Base-by-base conservation (phyloP, 2,329 filamentous ascomycete species). In the Aspergillus versicolor region DNA sequence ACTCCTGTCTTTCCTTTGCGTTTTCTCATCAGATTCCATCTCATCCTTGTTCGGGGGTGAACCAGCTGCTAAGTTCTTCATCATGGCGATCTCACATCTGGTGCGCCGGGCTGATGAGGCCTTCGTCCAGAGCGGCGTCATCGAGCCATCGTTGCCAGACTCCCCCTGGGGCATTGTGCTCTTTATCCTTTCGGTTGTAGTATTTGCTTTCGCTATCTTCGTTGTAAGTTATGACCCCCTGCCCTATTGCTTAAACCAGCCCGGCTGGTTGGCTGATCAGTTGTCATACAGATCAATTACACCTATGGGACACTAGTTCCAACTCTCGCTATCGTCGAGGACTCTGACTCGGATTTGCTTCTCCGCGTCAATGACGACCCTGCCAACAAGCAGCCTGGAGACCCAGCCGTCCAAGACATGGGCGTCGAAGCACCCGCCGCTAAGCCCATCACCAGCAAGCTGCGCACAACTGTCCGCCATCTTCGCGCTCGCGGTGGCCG, bases 401-500 rank as follows among this genome's bases (percentile, higher is more conserved):
- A 80, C 51, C 79, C 79, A 38, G 68, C 72, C n/a, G 42, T 30
- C 5, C 19, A n/a, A 6, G 71, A 82, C 47, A 59, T 69, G 43
- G 71, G 72, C 63, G 52, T 54, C 19, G 75, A 71, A 64, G 74
- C 82, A 56, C 73, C 81, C 61, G 76, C 77, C 60, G 76, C 81
- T 63, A 79, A 81, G 70, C 85, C 84, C 54, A 81, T 89, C 67
- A 90, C 87, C 37, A 78, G 81, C 53, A 83, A 77, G 62, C 82
- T 89, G 67, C 79, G 81, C 58, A 77, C 76, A 9, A 84, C 86
- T 3, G 72, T 88, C 59, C 75, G 73, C 51, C 86, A 88, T 59
- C 81, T 97, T 44, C 79, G 80, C 62, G 77, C 83, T 46, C 77
- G 84, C 62, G 86, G 82, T 59, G 90, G 91, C 61, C 82, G 82